Conservation (phyloP, 2,329 filamentous ascomycete species). For the Xylaria sp. region DNA sequence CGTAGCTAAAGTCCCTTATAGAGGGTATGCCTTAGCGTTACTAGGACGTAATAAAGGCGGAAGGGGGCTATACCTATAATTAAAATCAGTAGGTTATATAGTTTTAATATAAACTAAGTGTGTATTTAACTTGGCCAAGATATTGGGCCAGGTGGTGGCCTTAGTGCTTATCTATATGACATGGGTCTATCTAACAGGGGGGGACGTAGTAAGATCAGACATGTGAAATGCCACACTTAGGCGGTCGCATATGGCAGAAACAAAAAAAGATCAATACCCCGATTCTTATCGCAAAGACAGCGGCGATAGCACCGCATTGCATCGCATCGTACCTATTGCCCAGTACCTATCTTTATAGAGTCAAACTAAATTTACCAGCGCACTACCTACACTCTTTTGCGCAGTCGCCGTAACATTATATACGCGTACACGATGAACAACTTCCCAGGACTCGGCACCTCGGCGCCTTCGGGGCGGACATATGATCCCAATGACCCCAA, state of each 20-base stretch:
- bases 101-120: not conserved
- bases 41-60: not conserved
- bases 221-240: not conserved
- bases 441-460: slow-evolving; percentile 35
- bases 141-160: no score
- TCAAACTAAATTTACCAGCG: not conserved
- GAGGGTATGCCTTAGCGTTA: not conserved
- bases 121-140: no score
- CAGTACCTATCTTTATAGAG: not conserved
- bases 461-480: slow-evolving; percentile 28
- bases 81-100: no score
- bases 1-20: not conserved
- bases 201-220: not conserved
- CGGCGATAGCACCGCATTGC: slow-evolving; percentile 3
- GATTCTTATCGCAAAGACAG: slow-evolving; percentile 23
- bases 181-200: no score
- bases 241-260: slow-evolving; percentile 36
- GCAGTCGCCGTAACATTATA: no score
- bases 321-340: not conserved
- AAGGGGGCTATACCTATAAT: not conserved
- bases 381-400: not conserved
- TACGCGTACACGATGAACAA: slow-evolving; percentile 37
- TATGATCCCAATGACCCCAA: slow-evolving; percentile 55
- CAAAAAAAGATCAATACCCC: slow-evolving; percentile 34
- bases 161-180: no score